These are phyloP conservation scores for Kazachstania viticola DNA, from an alignment of 805 yeast species.

Conservation along the genomic window DNA sequence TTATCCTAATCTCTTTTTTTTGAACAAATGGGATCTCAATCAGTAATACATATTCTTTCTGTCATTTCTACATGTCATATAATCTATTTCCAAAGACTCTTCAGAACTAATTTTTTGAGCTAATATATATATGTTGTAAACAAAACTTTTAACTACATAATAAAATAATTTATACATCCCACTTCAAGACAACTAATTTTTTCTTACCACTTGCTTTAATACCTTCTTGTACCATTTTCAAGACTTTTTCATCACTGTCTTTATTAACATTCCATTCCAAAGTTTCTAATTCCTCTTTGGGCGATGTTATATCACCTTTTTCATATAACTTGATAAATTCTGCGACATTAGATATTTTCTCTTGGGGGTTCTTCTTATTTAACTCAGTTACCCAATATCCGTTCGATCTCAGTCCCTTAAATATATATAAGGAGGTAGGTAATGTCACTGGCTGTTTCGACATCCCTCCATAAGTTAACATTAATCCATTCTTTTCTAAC, in stretches of 20 bases:
- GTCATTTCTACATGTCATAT: neutral
- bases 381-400: slow-evolving; percentile 91
- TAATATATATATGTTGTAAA: neutral
- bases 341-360: slow-evolving; percentile 43
- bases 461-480: slow-evolving; percentile 97
- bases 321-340: slow-evolving; percentile 48
- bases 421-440: slow-evolving; percentile 81
- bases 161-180: slow-evolving; percentile 6
- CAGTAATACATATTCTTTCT: neutral
- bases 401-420: slow-evolving; percentile 71
- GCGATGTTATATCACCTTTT: slow-evolving; percentile 43
- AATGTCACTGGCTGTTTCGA: slow-evolving; percentile 87
- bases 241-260: slow-evolving; percentile 30
- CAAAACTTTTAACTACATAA: no score
- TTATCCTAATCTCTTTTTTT: neutral
- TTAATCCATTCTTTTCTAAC: slow-evolving; percentile 56
- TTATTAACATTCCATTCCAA: slow-evolving; percentile 24
- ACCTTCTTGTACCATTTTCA: slow-evolving; percentile 33
- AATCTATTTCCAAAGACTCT: neutral
- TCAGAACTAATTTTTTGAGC: slow-evolving; percentile 1
- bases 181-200: slow-evolving; percentile 21
- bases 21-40: neutral
- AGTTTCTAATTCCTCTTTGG: slow-evolving; percentile 31
- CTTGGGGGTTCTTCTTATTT: slow-evolving; percentile 46
- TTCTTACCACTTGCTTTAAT: slow-evolving; percentile 29